These are phyloP conservation scores for Helianthus tuberosus DNA, from an alignment of 129 eudicot species.

Conservation along the genomic window DNA sequence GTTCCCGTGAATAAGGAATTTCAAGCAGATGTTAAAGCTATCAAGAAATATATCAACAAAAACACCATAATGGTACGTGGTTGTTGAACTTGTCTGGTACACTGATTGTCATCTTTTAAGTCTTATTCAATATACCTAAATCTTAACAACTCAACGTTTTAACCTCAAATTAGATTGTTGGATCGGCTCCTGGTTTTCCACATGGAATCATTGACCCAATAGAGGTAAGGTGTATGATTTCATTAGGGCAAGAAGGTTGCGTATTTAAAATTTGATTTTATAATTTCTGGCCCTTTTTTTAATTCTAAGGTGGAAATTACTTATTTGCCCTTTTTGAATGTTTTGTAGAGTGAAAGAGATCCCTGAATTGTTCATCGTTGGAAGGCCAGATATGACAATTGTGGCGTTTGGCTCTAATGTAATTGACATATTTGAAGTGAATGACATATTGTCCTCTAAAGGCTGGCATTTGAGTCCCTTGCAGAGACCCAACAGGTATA, in stretches of 20 bases:
- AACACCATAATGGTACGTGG: slow-evolving; percentile 76
- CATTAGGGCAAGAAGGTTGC: slow-evolving; percentile 89
- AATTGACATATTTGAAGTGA: slow-evolving; percentile 92
- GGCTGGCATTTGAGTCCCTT: slow-evolving; percentile 99
- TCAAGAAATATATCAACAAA: slow-evolving; percentile 69
- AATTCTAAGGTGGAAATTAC: background rate
- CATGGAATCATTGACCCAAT: slow-evolving; percentile 99
- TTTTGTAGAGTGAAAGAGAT: slow-evolving; percentile 66
- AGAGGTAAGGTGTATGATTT: slow-evolving; percentile 74
- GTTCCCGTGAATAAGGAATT: slow-evolving; percentile 85
- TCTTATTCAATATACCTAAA: slow-evolving; percentile 2
- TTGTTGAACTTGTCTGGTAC: slow-evolving; percentile 17
- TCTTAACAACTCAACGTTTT: background rate
- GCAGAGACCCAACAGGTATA: slow-evolving; percentile 97
- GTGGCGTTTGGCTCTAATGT: slow-evolving; percentile 86
- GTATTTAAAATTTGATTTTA: background rate
- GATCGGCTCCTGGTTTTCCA: slow-evolving; percentile 99
- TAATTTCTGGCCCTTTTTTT: background rate
- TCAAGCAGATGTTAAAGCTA: slow-evolving; percentile 87
- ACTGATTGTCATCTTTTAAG: slow-evolving; percentile 11
- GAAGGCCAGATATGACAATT: slow-evolving; percentile 98
- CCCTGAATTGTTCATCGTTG: slow-evolving; percentile 73
- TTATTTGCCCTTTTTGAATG: background rate
- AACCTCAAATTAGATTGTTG: slow-evolving; percentile 73
- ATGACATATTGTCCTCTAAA: slow-evolving; percentile 80